Evolutionary conservation across 768 basidiomycete species (phyloP).

Genomic region (Dioszegia aurantiaca): DNA sequence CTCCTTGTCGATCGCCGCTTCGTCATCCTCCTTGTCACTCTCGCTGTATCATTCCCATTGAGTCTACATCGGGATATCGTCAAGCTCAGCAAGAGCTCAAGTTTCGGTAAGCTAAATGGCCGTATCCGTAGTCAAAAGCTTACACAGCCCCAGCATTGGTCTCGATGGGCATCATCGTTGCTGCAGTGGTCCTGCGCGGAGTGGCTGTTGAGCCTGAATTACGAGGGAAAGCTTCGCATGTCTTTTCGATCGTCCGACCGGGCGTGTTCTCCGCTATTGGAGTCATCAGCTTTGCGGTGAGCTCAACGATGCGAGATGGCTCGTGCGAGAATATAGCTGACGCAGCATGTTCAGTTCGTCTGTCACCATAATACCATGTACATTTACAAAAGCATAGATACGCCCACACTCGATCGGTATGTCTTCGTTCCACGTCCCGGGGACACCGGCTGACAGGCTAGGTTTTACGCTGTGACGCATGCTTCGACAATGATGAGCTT

Average conservation of each 20-base stretch:
- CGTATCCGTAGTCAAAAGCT: background rate
- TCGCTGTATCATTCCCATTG: conserved; percentile 87
- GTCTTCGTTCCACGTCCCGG: background rate
- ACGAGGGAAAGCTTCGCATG: conserved; percentile 70
- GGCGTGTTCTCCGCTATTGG: conserved; percentile 93
- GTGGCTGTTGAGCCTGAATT: conserved; percentile 69
- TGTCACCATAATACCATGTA: conserved; percentile 91
- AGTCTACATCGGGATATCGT: conserved; percentile 96
- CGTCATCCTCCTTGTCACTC: conserved; percentile 80
- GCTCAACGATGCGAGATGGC: too few relatives aligned
- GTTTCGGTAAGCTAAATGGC: conserved; percentile 65
- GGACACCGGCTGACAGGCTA: conserved; percentile 6
- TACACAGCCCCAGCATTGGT: conserved; percentile 53
- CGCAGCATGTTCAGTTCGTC: conserved; percentile 68
- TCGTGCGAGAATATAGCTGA: background rate
- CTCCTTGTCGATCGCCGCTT: conserved; percentile 82
- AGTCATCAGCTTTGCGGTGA: conserved; percentile 64
- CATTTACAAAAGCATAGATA: conserved; percentile 88
- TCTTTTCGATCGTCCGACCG: conserved; percentile 71
- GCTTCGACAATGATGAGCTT: conserved; percentile 81
- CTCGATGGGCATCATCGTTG: conserved; percentile 84
- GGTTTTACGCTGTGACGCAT: conserved; percentile 85
- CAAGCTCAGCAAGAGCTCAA: conserved; percentile 88
- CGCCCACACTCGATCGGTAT: conserved; percentile 82
- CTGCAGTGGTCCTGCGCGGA: conserved; percentile 76